Conservation (phyloP, 2,329 filamentous ascomycete species). For the Hypoxylon sp. region DNA sequence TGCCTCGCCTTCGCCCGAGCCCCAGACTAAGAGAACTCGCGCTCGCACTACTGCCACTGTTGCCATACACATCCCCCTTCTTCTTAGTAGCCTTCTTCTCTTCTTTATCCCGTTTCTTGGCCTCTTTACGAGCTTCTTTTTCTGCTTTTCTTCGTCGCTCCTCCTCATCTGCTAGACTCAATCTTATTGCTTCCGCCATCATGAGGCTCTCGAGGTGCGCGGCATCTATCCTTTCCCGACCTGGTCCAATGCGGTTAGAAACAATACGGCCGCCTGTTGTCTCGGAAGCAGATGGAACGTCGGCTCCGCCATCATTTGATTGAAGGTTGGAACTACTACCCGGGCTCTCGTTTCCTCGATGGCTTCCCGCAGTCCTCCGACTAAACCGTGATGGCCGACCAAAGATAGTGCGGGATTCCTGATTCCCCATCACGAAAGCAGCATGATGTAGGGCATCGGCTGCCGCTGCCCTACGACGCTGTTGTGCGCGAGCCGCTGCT, state of each 20-base stretch:
- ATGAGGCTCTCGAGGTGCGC: conserved; percentile 95
- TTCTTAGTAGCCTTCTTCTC: conserved; percentile 84
- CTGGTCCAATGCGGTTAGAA: conserved; percentile 50
- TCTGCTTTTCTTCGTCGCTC: conserved; percentile 90
- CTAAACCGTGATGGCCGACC: conserved; percentile 68
- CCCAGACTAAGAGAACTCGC: conserved; percentile 76
- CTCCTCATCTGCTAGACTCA: conserved; percentile 93
- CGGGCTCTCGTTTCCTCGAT: conserved; percentile 54
- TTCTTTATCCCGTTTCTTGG: conserved; percentile 88
- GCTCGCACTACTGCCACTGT: conserved; percentile 67
- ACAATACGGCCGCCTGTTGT: conserved; percentile 55
- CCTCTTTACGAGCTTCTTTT: conserved; percentile 84
- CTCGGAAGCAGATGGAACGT: conserved; percentile 54
- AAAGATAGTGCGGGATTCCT: conserved; percentile 69
- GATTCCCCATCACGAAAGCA: conserved; percentile 87
- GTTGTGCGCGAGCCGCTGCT: conserved; percentile 85
- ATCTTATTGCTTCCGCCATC: conserved; percentile 95
- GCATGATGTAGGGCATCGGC: conserved; percentile 96
- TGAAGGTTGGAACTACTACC: conserved; percentile 43
- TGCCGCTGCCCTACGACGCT: conserved; percentile 88
- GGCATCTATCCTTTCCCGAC: conserved; percentile 55
- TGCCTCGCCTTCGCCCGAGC: conserved; percentile 71
- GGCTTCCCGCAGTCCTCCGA: conserved; percentile 65
- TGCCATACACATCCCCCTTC: conserved; percentile 60
- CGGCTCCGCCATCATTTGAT: conserved; percentile 48